Percentiles rank a stretch among this genome's conserved stretches.
phyloP scores from a whole-genome alignment of 2,329 filamentous ascomycete genomes.

The Sporothrix humicola region DNA sequence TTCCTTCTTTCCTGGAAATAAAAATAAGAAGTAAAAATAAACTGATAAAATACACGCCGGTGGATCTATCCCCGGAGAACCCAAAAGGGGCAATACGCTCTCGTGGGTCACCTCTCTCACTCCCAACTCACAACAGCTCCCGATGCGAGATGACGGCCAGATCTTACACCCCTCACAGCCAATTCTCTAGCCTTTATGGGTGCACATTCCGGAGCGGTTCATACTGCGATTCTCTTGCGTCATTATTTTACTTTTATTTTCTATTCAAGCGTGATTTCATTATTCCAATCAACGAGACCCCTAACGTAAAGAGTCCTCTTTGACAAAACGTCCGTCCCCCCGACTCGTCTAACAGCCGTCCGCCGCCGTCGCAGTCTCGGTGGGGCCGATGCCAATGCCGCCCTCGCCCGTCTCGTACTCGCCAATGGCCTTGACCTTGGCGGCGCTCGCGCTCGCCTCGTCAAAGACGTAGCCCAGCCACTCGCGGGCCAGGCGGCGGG shows the following conservation, averaged over 20 bases:
- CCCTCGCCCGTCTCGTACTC: constrained; percentile 44
- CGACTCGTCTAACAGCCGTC: constrained; percentile 30
- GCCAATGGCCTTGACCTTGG: constrained; percentile 53
- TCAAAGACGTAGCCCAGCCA: constrained; percentile 88
- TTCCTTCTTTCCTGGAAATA: background rate
- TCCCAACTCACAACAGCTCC: background rate
- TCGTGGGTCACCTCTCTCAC: background rate
- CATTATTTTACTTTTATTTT: background rate
- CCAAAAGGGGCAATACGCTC: constrained; percentile 18
- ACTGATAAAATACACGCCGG: background rate
- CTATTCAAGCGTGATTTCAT: background rate
- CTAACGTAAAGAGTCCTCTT: too few species aligned
- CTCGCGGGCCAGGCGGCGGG: constrained; percentile 76
- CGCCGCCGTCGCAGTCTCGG: constrained; percentile 37
- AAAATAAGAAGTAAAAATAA: background rate
- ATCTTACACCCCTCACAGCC: too few species aligned
- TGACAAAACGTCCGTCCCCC: too few species aligned
- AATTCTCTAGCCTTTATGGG: too few species aligned
- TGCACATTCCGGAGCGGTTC: too few species aligned
- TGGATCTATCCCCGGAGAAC: constrained; percentile 15
- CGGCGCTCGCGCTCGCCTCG: constrained; percentile 61
- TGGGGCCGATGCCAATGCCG: constrained; percentile 37
- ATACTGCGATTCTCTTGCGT: too few species aligned
- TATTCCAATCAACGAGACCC: background rate
- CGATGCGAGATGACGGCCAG: background rate